Evolutionary conservation across 805 yeast genomes (phyloP).

Genomic region (Cyberlindnera misumaiensis): DNA sequence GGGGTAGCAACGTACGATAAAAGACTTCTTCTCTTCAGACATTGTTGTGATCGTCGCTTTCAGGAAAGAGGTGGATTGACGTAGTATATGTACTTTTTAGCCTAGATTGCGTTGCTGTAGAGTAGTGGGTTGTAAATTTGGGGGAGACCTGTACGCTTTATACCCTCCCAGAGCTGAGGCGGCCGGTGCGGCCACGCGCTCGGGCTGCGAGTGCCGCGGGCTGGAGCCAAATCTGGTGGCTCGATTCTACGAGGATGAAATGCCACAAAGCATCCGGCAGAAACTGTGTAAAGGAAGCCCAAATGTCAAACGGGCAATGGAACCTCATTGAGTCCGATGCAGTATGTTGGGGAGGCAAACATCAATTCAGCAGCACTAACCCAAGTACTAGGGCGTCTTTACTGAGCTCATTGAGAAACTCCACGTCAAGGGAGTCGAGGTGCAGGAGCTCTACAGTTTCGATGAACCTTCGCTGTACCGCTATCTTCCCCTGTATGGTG

Average conservation of each 20-base stretch:
- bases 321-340: constrained; percentile 63
- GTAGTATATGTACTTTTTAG: no score
- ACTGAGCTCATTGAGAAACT: constrained; percentile 53
- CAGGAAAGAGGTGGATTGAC: no score
- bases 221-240: no score
- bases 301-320: constrained; percentile 33
- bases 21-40: constrained; percentile 23
- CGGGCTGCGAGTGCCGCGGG: no score
- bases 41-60: constrained; percentile 4
- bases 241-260: no score
- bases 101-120: no score
- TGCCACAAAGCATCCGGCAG: no score
- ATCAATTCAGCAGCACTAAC: neutral
- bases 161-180: no score
- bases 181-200: no score
- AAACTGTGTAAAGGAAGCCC: no score
- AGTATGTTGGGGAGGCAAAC: constrained; percentile 14
- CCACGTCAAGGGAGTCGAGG: constrained; percentile 45
- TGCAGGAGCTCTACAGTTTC: constrained; percentile 50
- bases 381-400: constrained; percentile 43
- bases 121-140: no score
- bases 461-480: constrained; percentile 36
- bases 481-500: constrained; percentile 45
- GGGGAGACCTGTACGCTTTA: no score
- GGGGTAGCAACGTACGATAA: constrained; percentile 15